phyloP scores from a whole-genome alignment of 2,329 filamentous ascomycete species.

The Cordyceps sp. region DNA sequence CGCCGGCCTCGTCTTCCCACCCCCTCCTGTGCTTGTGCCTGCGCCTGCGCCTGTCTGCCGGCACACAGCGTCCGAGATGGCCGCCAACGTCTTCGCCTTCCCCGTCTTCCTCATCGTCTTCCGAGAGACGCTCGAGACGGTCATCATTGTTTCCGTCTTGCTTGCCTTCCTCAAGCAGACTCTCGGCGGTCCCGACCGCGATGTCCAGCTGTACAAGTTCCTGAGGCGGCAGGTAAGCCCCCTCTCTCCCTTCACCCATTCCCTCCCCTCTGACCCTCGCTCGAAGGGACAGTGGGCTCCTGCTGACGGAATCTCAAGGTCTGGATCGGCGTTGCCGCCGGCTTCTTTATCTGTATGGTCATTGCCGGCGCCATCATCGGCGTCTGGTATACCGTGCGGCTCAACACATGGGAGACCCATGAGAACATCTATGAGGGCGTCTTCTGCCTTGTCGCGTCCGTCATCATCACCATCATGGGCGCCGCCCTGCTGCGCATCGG shows the following conservation, averaged over 20 bases:
- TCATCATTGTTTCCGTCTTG: slow-evolving; percentile 75
- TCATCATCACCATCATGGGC: slow-evolving; percentile 74
- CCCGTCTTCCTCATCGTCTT: slow-evolving; percentile 86
- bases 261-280: slow-evolving; percentile 20
- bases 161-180: slow-evolving; percentile 75
- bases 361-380: slow-evolving; percentile 55
- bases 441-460: slow-evolving; percentile 55
- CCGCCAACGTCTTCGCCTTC: slow-evolving; percentile 54
- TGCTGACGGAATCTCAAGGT: slow-evolving; percentile 12
- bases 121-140: slow-evolving; percentile 68
- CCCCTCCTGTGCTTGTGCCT: no score
- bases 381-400: slow-evolving; percentile 52
- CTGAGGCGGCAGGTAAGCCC: slow-evolving; percentile 43
- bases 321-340: slow-evolving; percentile 49
- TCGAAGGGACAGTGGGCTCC: no score
- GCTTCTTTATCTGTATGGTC: slow-evolving; percentile 46
- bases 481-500: slow-evolving; percentile 64
- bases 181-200: slow-evolving; percentile 44
- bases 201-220: slow-evolving; percentile 47
- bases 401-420: slow-evolving; percentile 46
- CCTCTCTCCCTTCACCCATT: background rate
- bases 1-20: background rate
- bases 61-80: slow-evolving; percentile 22
- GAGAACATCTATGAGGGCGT: slow-evolving; percentile 72
- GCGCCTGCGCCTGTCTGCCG: background rate